These are phyloP conservation scores for Dichotomopilus funicola DNA, from an alignment of 2,329 filamentous ascomycete species.

Conservation along the genomic window DNA sequence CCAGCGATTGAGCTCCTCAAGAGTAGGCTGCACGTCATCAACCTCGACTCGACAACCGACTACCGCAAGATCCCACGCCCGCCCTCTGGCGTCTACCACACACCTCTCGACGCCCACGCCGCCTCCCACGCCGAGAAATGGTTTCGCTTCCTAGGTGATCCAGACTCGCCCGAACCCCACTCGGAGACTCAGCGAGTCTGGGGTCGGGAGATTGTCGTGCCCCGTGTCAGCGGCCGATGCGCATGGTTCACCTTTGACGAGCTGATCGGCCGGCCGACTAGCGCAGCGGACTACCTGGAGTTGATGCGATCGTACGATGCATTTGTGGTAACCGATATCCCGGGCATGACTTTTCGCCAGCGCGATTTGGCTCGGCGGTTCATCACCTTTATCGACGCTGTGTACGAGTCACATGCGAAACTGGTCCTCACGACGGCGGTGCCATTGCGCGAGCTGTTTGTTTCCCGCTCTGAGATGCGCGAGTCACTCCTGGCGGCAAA, in stretches of 20 bases:
- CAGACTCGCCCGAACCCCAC: conserved; percentile 67
- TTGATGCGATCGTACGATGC: conserved; percentile 83
- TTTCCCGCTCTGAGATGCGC: conserved; percentile 63
- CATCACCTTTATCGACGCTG: conserved; percentile 95
- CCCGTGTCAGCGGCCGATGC: conserved; percentile 77
- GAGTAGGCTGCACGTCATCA: conserved; percentile 75
- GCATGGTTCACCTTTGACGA: conserved; percentile 92
- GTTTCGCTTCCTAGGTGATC: conserved; percentile 90
- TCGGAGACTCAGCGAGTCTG: conserved; percentile 77
- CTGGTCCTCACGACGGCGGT: conserved; percentile 87
- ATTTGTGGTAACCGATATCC: conserved; percentile 86
- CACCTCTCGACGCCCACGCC: conserved; percentile 73
- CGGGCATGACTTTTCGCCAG: conserved; percentile 80
- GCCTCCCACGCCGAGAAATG: conserved; percentile 81
- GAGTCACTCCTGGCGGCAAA: conserved; percentile 42
- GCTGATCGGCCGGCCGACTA: conserved; percentile 79
- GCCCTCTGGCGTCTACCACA: conserved; percentile 88
- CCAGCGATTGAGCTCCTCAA: conserved; percentile 93
- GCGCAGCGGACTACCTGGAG: conserved; percentile 92
- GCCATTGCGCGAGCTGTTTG: conserved; percentile 78
- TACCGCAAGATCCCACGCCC: conserved; percentile 96
- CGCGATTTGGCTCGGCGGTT: conserved; percentile 86
- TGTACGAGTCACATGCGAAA: conserved; percentile 91
- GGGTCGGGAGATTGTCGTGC: conserved; percentile 85
- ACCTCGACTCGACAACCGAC: conserved; percentile 90